phyloP scores from a whole-genome alignment of 2,329 filamentous ascomycete species.

The Microdochium trichocladiopsis region DNA sequence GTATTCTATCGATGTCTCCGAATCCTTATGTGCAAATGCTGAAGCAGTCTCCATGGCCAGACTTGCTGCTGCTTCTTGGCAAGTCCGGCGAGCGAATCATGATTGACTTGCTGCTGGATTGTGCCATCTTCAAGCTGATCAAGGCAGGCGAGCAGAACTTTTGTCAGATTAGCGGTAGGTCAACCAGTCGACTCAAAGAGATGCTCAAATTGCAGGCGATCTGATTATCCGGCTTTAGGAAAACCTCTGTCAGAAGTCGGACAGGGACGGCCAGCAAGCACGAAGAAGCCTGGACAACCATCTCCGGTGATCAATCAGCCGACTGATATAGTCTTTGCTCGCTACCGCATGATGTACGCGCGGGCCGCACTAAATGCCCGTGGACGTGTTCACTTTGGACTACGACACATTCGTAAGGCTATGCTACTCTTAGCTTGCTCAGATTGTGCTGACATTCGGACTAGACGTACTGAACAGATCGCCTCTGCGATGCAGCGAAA shows the following conservation, averaged over 20 bases:
- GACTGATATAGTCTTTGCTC: constrained; percentile 65
- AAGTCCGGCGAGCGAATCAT: constrained; percentile 70
- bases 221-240: constrained; percentile 23
- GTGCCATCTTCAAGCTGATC: constrained; percentile 65
- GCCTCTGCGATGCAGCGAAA: constrained; percentile 21
- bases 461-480: constrained; percentile 77
- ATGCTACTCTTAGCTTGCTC: not conserved
- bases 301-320: constrained; percentile 21
- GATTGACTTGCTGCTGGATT: constrained; percentile 68
- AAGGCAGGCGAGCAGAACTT: constrained; percentile 56
- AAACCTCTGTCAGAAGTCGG: constrained; percentile 39
- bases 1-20: constrained; percentile 53
- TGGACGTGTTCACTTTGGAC: constrained; percentile 63
- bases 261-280: not conserved
- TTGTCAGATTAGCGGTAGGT: constrained; percentile 70
- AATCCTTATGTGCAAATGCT: constrained; percentile 67
- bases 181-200: not conserved
- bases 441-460: constrained; percentile 6
- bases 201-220: no score
- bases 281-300: not conserved
- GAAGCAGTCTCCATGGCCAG: constrained; percentile 67
- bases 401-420: constrained; percentile 71
- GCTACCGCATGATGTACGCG: constrained; percentile 82
- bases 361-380: constrained; percentile 63
- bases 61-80: constrained; percentile 68